Evolutionary conservation across 2,329 filamentous ascomycete species (phyloP), one percentile per base, ranked within the genome.

Genomic region (Sordariomycetes sp.): DNA sequence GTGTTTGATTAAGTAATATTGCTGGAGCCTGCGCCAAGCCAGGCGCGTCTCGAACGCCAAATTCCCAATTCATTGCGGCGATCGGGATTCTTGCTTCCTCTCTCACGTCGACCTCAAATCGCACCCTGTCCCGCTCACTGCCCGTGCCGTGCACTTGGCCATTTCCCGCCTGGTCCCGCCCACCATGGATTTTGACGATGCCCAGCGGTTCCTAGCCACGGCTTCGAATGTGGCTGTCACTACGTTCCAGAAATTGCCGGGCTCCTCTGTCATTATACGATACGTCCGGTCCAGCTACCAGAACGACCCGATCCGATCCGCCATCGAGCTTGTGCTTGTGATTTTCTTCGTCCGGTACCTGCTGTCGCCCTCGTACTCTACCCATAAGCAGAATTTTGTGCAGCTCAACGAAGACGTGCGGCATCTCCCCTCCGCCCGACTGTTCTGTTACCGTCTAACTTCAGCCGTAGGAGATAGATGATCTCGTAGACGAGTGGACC

Each of bases 211-310:
- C 62, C 64, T 81, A 61, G 72, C 77, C 59, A 68, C 74, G 59
- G 77, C 78, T 62, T 71, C 81, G 52, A 72, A 78, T 60, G 74
- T 77, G 62, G 71, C 79, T 25, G 75, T 76, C 56, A 74, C 82
- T 59, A 79, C 85, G 59, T 95, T 99, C 68, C 91, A 96, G 66
- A 89, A 87, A 66, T 81, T 99, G 45, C 95, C 94, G 34, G 94
- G 94, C 56, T 97, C 92, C 34, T 89, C 92, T 50, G 96, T 99
- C 64, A 78, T 97, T 65, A 82, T 95, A 64, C 89, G 94, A 61
- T 99, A 99, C 73, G 90, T 99, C 68, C 89, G 89, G 70, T 96
- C 90, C 59, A 96, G 90, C 69, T 97, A 99, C 75, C 94, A 99
- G 74, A 87, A 99, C 68, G 94, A 99, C 66, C 94, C 94, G 10